Conservation (phyloP, 2,329 filamentous ascomycete species). For the Colletotrichum noveboracense region DNA sequence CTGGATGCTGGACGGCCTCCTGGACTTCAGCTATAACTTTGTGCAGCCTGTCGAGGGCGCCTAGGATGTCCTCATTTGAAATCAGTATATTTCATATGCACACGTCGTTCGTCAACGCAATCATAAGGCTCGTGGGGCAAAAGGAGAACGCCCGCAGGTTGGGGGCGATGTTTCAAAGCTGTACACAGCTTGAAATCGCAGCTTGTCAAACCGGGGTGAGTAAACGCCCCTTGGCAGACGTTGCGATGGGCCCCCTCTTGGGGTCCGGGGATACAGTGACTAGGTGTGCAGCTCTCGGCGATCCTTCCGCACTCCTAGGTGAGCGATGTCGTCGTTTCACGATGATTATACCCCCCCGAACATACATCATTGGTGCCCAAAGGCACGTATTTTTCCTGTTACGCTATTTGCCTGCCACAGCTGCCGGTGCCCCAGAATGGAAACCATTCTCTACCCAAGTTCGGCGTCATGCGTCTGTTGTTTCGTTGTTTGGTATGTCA, state of each 20-base stretch:
- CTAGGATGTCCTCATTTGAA: constrained; percentile 29
- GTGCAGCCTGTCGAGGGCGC: constrained; percentile 59
- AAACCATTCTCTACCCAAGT: neutral
- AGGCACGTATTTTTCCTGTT: neutral
- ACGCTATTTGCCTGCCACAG: constrained; percentile 1
- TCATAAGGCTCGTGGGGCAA: neutral
- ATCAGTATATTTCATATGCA: neutral
- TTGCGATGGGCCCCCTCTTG: constrained; percentile 5
- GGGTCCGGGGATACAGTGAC: constrained; percentile 17
- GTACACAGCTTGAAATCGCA: neutral
- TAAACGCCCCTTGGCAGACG: constrained; percentile 16
- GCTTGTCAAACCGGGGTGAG: constrained; percentile 14
- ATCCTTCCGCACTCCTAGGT: constrained; percentile 7
- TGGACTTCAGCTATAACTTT: constrained; percentile 79
- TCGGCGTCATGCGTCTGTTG: neutral
- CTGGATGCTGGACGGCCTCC: constrained; percentile 88
- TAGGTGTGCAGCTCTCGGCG: constrained; percentile 15
- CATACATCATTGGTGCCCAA: neutral
- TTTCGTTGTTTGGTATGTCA: neutral
- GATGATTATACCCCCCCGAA: neutral
- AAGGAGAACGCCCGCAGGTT: neutral
- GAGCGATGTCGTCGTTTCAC: neutral
- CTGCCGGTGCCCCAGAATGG: neutral
- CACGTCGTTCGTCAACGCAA: neutral
- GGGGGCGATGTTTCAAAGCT: constrained; percentile 8